Percentiles rank a stretch among this genome's conserved stretches.
Evolutionary conservation across 2,329 filamentous ascomycete genomes (phyloP).

Genomic region (Trichoderma pleuroti): DNA sequence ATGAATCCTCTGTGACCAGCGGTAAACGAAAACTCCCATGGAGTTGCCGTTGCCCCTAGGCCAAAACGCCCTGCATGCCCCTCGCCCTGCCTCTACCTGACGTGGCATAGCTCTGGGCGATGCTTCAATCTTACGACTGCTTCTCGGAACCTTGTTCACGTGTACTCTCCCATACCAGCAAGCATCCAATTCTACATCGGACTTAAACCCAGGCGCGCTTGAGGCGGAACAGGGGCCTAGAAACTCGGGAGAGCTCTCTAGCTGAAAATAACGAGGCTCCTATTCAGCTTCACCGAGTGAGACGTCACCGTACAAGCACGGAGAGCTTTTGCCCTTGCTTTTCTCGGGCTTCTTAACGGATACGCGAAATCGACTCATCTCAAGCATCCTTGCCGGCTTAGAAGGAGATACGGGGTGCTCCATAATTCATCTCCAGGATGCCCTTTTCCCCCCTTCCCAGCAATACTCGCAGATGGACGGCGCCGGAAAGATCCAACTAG

Average conservation of each 20-base stretch:
- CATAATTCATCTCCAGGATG: not conserved
- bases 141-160: not conserved
- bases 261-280: not conserved
- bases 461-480: not conserved
- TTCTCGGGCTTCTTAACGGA: not conserved
- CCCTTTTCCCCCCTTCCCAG: not conserved
- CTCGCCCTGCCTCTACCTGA: constrained; percentile 10
- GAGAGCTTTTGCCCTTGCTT: not conserved
- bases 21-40: not conserved
- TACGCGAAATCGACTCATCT: not conserved
- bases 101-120: not conserved
- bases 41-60: not conserved
- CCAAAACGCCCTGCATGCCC: not conserved
- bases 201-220: not conserved
- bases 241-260: not conserved
- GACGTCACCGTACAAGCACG: not conserved
- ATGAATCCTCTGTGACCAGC: not conserved
- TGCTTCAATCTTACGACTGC: not conserved
- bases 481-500: not conserved
- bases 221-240: not conserved
- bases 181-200: not conserved
- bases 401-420: not conserved
- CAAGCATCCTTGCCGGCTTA: not conserved
- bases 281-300: not conserved
- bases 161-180: not conserved